These are phyloP conservation scores for Beta corolliflora DNA, from an alignment of 179 eudicot genomes.

Conservation along the genomic window DNA sequence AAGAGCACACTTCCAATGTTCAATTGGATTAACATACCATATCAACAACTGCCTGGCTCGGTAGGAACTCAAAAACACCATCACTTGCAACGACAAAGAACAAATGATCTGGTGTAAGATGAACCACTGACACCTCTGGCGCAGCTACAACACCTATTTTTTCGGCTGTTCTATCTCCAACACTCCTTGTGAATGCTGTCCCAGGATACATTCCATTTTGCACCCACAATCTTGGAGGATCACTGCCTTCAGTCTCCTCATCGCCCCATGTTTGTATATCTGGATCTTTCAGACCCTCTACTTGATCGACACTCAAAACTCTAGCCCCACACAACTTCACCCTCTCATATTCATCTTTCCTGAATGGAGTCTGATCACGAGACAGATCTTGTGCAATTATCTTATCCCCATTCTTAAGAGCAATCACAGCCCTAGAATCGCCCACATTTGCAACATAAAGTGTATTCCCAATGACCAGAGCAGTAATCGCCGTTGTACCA, in stretches of 20 bases:
- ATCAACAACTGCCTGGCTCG: slow-evolving; percentile 85
- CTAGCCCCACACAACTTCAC: slow-evolving; percentile 91
- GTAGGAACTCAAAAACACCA: slow-evolving; percentile 89
- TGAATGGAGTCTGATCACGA: slow-evolving; percentile 84
- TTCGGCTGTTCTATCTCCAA: slow-evolving; percentile 88
- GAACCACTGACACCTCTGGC: slow-evolving; percentile 79
- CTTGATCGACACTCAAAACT: slow-evolving; percentile 95
- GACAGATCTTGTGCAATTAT: slow-evolving; percentile 71
- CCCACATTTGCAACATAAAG: slow-evolving; percentile 94
- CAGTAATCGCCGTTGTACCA: slow-evolving; percentile 95
- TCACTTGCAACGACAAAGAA: slow-evolving; percentile 95
- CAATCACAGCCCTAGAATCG: slow-evolving; percentile 89
- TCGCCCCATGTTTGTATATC: slow-evolving; percentile 81
- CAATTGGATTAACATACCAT: slow-evolving; percentile 53
- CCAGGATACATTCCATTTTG: slow-evolving; percentile 91
- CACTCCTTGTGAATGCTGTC: slow-evolving; percentile 92
- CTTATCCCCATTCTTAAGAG: slow-evolving; percentile 56
- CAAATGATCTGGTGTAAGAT: slow-evolving; percentile 58
- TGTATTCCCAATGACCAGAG: slow-evolving; percentile 70
- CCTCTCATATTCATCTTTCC: slow-evolving; percentile 92
- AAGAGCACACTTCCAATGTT: neutral
- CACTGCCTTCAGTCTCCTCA: slow-evolving; percentile 82
- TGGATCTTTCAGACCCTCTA: slow-evolving; percentile 89
- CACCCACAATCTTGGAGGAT: slow-evolving; percentile 96
- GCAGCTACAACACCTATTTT: slow-evolving; percentile 90